Conservation (phyloP, 2,329 filamentous ascomycete species). For the Talaromyces sp. region DNA sequence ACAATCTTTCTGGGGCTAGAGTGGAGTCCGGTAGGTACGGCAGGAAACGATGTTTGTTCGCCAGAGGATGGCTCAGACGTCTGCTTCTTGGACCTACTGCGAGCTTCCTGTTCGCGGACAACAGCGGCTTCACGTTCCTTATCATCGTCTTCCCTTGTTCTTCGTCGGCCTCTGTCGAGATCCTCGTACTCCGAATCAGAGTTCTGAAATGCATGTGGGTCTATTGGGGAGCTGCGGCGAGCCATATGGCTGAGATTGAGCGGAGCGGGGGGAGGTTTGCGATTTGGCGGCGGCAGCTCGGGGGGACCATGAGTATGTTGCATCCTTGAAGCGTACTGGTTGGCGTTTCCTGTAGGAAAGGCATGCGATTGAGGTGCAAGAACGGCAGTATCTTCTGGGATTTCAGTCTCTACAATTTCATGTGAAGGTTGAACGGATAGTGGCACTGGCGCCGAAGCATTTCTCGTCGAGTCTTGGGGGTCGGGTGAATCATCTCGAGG, state of each 20-base stretch:
- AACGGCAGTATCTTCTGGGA: background rate
- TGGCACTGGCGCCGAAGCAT: background rate
- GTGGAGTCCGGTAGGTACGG: constrained; percentile 44
- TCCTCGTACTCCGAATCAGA: constrained; percentile 84
- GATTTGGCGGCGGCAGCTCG: constrained; percentile 57
- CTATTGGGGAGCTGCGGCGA: constrained; percentile 45
- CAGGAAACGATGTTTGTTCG: constrained; percentile 21
- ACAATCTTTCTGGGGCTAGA: constrained; percentile 58
- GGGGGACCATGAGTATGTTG: constrained; percentile 10
- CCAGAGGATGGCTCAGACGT: constrained; percentile 56
- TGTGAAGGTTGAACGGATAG: background rate
- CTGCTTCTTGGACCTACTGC: constrained; percentile 73
- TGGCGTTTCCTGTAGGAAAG: background rate
- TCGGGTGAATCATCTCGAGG: constrained; percentile 1
- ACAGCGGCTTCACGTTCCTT: constrained; percentile 68
- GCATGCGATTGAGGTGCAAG: background rate
- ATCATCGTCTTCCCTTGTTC: constrained; percentile 86
- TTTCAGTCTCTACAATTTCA: background rate
- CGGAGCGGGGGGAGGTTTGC: constrained; percentile 83
- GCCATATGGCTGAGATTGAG: constrained; percentile 63
- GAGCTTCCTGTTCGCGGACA: constrained; percentile 65
- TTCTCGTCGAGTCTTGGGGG: background rate
- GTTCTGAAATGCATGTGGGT: constrained; percentile 54
- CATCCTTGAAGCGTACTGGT: constrained; percentile 1
- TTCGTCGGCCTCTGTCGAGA: constrained; percentile 72